Evolutionary conservation across 106 monocot genomes (phyloP).

Genomic region (Triglochin maritima): DNA sequence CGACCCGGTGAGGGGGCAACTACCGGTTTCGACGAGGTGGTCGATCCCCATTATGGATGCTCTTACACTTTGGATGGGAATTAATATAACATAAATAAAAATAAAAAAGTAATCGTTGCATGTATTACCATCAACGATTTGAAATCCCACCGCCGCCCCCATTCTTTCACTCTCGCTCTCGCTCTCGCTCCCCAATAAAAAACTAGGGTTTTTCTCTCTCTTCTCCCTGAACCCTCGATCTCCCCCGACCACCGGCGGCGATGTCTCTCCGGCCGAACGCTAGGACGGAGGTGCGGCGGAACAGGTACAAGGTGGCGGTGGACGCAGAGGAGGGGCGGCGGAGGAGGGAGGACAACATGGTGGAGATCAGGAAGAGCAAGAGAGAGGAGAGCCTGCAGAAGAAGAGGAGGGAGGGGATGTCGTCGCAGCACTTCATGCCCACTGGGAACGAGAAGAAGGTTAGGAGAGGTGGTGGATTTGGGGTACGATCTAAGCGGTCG

Average conservation of each 20-base stretch:
- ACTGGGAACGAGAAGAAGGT: slow-evolving; percentile 13
- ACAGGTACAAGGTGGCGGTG: slow-evolving; percentile 56
- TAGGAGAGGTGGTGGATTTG: neutral
- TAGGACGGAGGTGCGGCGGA: slow-evolving; percentile 52
- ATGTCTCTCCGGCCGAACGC: slow-evolving; percentile 62
- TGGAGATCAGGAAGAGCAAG: slow-evolving; percentile 44
- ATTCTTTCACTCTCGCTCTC: too few species aligned
- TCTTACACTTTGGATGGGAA: too few species aligned
- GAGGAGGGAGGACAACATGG: slow-evolving; percentile 56
- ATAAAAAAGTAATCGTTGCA: too few species aligned
- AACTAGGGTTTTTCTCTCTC: too few species aligned
- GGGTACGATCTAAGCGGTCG: neutral
- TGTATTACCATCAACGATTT: too few species aligned
- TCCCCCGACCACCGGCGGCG: neutral
- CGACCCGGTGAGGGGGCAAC: too few species aligned
- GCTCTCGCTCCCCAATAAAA: too few species aligned
- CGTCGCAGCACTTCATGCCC: slow-evolving; percentile 2
- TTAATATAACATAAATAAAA: too few species aligned
- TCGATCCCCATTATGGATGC: too few species aligned
- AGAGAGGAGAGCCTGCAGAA: slow-evolving; percentile 43
- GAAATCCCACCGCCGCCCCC: too few species aligned
- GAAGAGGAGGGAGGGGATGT: slow-evolving; percentile 28
- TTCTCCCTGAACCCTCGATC: too few species aligned
- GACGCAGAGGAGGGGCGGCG: slow-evolving; percentile 62
- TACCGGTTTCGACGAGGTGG: too few species aligned